Conservation (phyloP, 2,329 filamentous ascomycete species). For the Trichoderma oligosporum region DNA sequence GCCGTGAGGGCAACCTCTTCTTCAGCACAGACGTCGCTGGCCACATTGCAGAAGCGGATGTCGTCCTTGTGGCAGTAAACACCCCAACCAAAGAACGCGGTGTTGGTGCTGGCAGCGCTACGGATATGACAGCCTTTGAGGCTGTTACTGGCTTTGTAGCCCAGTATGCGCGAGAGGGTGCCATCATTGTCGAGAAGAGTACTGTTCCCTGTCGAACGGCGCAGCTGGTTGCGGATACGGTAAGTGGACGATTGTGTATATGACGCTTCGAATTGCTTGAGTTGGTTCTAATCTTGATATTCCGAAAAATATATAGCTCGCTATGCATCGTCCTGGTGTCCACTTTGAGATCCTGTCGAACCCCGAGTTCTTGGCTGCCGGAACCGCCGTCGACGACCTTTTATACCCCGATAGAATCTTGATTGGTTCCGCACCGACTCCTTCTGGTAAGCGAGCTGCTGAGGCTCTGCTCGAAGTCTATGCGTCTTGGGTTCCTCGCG, state of each 20-base stretch:
- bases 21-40: constrained; percentile 66
- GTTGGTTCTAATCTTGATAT: background rate
- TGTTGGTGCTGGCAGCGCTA: constrained; percentile 65
- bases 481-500: constrained; percentile 63
- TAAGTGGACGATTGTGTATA: constrained; percentile 38
- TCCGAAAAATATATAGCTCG: constrained; percentile 43
- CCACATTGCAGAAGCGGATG: constrained; percentile 63
- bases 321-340: constrained; percentile 57
- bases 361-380: constrained; percentile 76
- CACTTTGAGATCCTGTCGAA: constrained; percentile 76
- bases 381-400: constrained; percentile 69
- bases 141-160: constrained; percentile 66
- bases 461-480: constrained; percentile 63
- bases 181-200: constrained; percentile 77
- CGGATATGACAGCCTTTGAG: constrained; percentile 70
- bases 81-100: constrained; percentile 73
- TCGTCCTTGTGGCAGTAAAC: constrained; percentile 74
- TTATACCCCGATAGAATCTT: constrained; percentile 69
- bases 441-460: constrained; percentile 59
- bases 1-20: constrained; percentile 62
- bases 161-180: constrained; percentile 58
- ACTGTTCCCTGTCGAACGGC: constrained; percentile 76
- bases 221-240: constrained; percentile 63
- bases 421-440: constrained; percentile 64
- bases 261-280: no score